Evolutionary conservation across 768 basidiomycete genomes (phyloP).

Genomic region (Tulasnella sp.): DNA sequence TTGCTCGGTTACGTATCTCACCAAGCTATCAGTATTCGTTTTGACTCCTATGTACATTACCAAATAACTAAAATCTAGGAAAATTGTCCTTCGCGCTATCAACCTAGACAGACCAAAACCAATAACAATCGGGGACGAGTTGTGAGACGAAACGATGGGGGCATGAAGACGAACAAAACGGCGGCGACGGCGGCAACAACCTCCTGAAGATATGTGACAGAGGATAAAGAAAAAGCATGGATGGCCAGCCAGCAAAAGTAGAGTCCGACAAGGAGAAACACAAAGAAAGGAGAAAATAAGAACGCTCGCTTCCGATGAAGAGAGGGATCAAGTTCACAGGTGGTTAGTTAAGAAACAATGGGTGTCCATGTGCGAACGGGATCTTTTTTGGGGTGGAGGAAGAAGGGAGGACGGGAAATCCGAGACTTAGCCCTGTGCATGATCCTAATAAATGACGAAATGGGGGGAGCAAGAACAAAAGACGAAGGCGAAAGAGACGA

Average conservation of each 20-base stretch:
- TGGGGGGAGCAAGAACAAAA: background rate
- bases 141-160: background rate
- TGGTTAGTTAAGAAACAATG: too few relatives aligned
- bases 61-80: too few relatives aligned
- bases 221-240: background rate
- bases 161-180: background rate
- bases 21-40: too few relatives aligned
- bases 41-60: background rate
- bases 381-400: background rate
- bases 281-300: too few relatives aligned
- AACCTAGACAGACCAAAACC: background rate
- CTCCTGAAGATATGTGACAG: background rate
- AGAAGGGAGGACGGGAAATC: too few relatives aligned
- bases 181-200: background rate
- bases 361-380: too few relatives aligned
- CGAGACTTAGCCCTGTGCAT: background rate
- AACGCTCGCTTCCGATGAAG: too few relatives aligned
- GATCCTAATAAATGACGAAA: background rate
- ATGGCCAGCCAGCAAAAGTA: background rate
- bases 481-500: too few relatives aligned
- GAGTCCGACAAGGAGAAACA: too few relatives aligned
- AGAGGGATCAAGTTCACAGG: too few relatives aligned
- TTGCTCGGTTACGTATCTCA: too few relatives aligned
- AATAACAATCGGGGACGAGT: background rate
- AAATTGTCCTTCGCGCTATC: background rate